Conservation (phyloP, 306 rosid genomes). For the Quercus robur region DNA sequence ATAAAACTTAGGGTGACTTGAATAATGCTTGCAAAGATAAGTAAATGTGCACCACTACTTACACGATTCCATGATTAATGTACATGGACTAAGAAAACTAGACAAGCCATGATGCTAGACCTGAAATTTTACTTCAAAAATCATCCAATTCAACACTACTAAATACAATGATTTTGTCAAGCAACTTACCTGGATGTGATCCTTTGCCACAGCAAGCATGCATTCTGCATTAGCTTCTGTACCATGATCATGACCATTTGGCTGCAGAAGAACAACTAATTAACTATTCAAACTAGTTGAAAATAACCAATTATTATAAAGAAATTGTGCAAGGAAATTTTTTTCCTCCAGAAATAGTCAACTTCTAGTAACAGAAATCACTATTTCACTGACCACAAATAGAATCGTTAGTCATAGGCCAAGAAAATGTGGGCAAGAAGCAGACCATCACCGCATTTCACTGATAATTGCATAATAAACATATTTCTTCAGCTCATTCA, state of each 20-base stretch:
- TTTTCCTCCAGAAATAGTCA: background rate
- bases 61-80: background rate
- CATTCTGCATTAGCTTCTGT: conserved; percentile 46
- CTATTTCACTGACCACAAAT: background rate
- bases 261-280: conserved; percentile 54
- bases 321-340: background rate
- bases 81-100: background rate
- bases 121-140: conserved; percentile 5
- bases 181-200: conserved; percentile 80
- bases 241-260: conserved; percentile 84
- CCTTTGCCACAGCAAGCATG: conserved; percentile 76
- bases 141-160: background rate
- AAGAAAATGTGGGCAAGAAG: background rate
- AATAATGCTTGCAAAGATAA: background rate
- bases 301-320: background rate
- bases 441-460: background rate
- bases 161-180: conserved; percentile 1
- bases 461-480: background rate
- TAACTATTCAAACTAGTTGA: background rate
- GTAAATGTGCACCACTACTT: background rate
- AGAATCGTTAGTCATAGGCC: background rate
- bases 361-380: background rate
- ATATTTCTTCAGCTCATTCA: background rate
- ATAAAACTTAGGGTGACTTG: background rate
- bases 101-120: background rate